Base-by-base conservation (phyloP, 2,329 filamentous ascomycete species). In the Chaetomium sp. region DNA sequence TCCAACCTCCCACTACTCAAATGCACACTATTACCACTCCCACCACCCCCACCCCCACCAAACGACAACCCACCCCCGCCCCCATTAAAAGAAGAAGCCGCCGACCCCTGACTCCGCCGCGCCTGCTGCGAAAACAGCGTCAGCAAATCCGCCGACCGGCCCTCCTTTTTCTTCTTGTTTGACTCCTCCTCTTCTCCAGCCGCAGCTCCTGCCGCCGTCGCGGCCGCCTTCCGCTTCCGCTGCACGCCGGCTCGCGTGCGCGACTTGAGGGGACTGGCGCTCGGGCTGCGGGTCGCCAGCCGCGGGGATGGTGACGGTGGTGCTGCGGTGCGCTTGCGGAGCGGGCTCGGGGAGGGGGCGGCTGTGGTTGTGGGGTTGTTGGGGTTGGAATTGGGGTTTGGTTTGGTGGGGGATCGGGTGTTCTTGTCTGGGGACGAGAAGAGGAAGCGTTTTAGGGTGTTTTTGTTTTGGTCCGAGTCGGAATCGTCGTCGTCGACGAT, bases 101-200 rank as follows among this genome's bases (percentile, higher is more conserved):
- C 3, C 16, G 9, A 21, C 12, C 7, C 4, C 38, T 78, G 73
- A 23, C 78, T 79, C 47, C 79, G 81, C 67, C 57, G 27, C 13
- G 82, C 82, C 72, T 89, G 87, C 57, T 81, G 87, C 21, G 85
- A 87, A 69, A 89, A 89, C 21, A 89, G 78, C 0, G 83, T 81
- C 70, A 82, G 79, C 16, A 89, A 77, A 69, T 89, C 83, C 3
- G 80, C 85, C 7, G 82, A 83, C 67, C 82, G 85, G 5, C 80
- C 81, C 68, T 81, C 85, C 60, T 84, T 83, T 7, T 80, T n/a
- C 16, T 42, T 42, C 38, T 42, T 29, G 6, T 29, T 29, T 3
- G 27, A 3, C 27, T 50, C 49, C 1, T 25, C 49, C 25, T 16
- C 56, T 75, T 72, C 29, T n/a, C 8, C 42, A 9, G 6, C 42